Base-by-base conservation (phyloP, 2,329 filamentous ascomycete species). In the Pseudogymnoascus sp. region DNA sequence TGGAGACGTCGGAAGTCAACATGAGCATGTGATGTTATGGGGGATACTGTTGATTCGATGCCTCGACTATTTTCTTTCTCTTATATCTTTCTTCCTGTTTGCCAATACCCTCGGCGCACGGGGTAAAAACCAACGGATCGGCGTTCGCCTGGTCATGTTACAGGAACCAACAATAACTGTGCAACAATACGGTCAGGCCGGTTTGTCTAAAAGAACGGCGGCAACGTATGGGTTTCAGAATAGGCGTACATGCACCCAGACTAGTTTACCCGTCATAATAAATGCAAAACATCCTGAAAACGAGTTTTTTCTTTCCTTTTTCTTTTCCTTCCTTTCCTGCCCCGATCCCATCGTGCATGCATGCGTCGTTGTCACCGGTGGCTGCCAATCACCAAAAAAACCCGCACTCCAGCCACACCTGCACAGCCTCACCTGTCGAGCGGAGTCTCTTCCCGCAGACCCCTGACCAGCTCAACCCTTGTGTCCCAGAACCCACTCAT, bases 381-480 rank as follows among this genome's bases (percentile, higher is more conserved):
- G 26, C 26, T 53, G 9, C 47, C 47, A 53, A 53, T 53, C 47
- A 53, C 26, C 47, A 53, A 2, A 53, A 53, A 2, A 53, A 19
- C 47, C 47, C 23, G 5, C 23, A 31, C 1, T 57, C 26, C 33
- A 57, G 47, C 47, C 47, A 57, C 47, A 57, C 28, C n/a, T 57
- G 47, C 47, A 57, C 47, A 57, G 47, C 47, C 47, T 57, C 47
- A 57, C n/a, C 47, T 57, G 26, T 57, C 26, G 47, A 57, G 26
- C 47, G 47, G 26, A 57, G 47, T 57, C 9, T 19, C 26, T n/a
- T 33, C 26, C 47, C 47, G 47, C 47, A 57, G 26, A 33, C 47
- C 47, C 47, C 47, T 57, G 47, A 57, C 47, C 47, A 57, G 47
- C 47, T 19, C 47, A 57, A 57, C 26, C 33, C 47, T 57, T 17